Evolutionary conservation across 2,329 filamentous ascomycete genomes (phyloP).

Genomic region (Cladophialophora yegresii): DNA sequence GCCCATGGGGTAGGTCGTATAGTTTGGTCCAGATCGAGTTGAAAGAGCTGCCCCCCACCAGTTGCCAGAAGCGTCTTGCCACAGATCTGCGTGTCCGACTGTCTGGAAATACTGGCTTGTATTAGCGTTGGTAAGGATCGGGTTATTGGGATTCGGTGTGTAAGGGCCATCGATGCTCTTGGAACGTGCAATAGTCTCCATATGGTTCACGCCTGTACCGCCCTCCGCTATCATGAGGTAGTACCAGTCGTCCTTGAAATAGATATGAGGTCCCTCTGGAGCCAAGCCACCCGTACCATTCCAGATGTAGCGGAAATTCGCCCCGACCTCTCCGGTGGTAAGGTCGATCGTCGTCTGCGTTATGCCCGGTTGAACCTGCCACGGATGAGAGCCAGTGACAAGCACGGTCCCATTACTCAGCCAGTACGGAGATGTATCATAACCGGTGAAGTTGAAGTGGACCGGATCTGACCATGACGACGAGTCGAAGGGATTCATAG

Average conservation of each 20-base stretch:
- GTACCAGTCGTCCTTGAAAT: slow-evolving; percentile 55
- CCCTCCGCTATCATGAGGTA: slow-evolving; percentile 59
- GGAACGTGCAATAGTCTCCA: slow-evolving; percentile 53
- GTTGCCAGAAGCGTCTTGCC: slow-evolving; percentile 30
- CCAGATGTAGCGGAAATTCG: slow-evolving; percentile 45
- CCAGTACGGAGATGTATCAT: slow-evolving; percentile 55
- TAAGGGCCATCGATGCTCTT: slow-evolving; percentile 52
- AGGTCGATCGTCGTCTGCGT: slow-evolving; percentile 39
- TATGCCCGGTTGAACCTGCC: slow-evolving; percentile 32
- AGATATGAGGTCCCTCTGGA: slow-evolving; percentile 60
- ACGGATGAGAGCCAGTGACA: slow-evolving; percentile 40
- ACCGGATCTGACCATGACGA: slow-evolving; percentile 50
- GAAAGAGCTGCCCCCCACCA: slow-evolving; percentile 37
- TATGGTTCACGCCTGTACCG: slow-evolving; percentile 54
- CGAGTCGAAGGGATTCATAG: slow-evolving; percentile 48
- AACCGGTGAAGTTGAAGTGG: slow-evolving; percentile 43
- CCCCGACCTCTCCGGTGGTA: slow-evolving; percentile 40
- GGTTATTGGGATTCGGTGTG: slow-evolving; percentile 48
- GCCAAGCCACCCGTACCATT: slow-evolving; percentile 50
- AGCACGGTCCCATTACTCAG: slow-evolving; percentile 47
- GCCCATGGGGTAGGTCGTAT: slow-evolving; percentile 39
- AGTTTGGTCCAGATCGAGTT: slow-evolving; percentile 26
- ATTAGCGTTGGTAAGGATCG: slow-evolving; percentile 49
- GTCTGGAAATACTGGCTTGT: slow-evolving; percentile 36
- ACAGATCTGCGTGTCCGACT: slow-evolving; percentile 36